Conservation (phyloP, 345 rosid species). For the Dipteronia sinensis region DNA sequence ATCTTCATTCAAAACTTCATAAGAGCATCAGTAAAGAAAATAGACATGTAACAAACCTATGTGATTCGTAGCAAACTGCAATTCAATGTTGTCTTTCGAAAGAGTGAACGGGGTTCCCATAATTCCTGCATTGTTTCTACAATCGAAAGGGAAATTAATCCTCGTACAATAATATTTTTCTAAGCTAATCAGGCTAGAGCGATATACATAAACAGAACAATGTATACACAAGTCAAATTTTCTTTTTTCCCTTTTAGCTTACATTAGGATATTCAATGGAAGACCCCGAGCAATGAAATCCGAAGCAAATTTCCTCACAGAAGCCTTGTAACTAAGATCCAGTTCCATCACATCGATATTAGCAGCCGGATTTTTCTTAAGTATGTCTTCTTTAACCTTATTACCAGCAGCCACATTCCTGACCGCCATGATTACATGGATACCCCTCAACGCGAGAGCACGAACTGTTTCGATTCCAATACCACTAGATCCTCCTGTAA, state of each 20-base stretch:
- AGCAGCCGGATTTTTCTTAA: not conserved
- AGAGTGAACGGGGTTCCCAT: conserved; percentile 43
- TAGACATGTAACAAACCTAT: conserved; percentile 29
- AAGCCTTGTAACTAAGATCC: not conserved
- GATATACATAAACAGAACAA: not conserved
- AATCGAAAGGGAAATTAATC: not conserved
- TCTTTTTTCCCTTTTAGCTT: not conserved
- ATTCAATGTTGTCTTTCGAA: conserved; percentile 51
- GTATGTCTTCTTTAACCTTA: not conserved
- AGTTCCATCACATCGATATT: not conserved
- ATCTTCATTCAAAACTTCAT: not conserved
- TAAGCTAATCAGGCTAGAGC: not conserved
- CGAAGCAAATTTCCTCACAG: not conserved
- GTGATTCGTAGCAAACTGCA: conserved; percentile 59
- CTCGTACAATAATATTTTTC: too few species aligned
- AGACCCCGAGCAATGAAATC: not conserved
- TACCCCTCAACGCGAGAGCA: not conserved
- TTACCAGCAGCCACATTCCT: not conserved
- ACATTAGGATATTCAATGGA: not conserved
- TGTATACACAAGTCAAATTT: not conserved
- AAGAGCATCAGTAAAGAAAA: not conserved
- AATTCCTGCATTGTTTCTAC: conserved; percentile 57
- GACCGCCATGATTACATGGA: not conserved
- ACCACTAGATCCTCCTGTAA: not conserved
- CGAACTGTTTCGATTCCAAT: not conserved